phyloP scores from a whole-genome alignment of 2,329 filamentous ascomycete species.

The Pseudocercospora crystallina region DNA sequence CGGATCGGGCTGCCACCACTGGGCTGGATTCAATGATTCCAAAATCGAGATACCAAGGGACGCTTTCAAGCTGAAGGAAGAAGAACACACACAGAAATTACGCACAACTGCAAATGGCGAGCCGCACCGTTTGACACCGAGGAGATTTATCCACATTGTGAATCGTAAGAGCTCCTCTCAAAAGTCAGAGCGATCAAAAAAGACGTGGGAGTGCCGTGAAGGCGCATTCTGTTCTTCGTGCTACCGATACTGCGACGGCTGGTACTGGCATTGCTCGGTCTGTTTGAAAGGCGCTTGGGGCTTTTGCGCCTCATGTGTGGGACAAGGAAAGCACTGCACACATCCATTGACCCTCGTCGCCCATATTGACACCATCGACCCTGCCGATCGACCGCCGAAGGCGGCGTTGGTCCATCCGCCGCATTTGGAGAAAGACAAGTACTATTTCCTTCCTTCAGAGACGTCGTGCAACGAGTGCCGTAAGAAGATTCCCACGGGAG shows the following conservation, averaged over 20 bases:
- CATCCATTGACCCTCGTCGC: neutral
- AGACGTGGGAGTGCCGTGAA: neutral
- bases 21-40: neutral
- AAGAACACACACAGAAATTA: neutral
- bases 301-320: neutral
- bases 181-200: neutral
- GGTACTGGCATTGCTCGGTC: neutral
- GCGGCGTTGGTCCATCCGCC: neutral
- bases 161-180: no score
- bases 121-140: no score
- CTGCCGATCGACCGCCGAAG: neutral
- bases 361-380: neutral
- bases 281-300: conserved; percentile 1
- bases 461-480: neutral
- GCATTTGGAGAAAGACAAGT: neutral
- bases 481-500: neutral
- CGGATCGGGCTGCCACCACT: neutral
- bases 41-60: neutral
- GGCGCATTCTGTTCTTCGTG: neutral
- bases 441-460: neutral
- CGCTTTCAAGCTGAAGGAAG: neutral
- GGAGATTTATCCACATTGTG: no score
- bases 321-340: neutral
- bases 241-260: neutral
- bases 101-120: no score